These are phyloP conservation scores for Xerocomus potaroensis DNA, from an alignment of 768 basidiomycete genomes.

Conservation along the genomic window DNA sequence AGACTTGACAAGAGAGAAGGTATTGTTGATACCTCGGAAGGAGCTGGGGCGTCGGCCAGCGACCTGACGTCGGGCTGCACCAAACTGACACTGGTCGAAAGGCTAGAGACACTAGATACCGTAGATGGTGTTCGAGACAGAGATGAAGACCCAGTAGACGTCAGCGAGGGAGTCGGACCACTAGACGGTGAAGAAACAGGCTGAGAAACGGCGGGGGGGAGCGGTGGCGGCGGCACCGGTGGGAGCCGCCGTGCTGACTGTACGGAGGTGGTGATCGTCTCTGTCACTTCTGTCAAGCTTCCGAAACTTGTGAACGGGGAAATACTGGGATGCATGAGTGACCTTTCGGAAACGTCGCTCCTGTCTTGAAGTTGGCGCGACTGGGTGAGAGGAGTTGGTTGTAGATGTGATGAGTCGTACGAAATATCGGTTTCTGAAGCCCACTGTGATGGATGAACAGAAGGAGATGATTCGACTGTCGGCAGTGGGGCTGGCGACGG, in stretches of 20 bases:
- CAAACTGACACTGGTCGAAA: slow-evolving; percentile 37
- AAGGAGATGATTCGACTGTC: slow-evolving; percentile 35
- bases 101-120: slow-evolving; percentile 40
- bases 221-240: background rate
- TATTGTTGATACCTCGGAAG: slow-evolving; percentile 44
- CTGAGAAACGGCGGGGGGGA: slow-evolving; percentile 13
- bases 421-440: slow-evolving; percentile 61
- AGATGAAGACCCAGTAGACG: slow-evolving; percentile 27
- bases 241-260: slow-evolving; percentile 8
- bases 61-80: slow-evolving; percentile 29
- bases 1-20: slow-evolving; percentile 55
- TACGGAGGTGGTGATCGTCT: slow-evolving; percentile 27
- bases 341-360: slow-evolving; percentile 66
- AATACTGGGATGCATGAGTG: slow-evolving; percentile 62
- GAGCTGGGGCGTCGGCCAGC: slow-evolving; percentile 14
- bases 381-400: slow-evolving; percentile 62
- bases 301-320: slow-evolving; percentile 31
- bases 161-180: slow-evolving; percentile 30
- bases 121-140: slow-evolving; percentile 38
- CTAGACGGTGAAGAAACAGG: slow-evolving; percentile 32
- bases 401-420: slow-evolving; percentile 74
- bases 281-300: slow-evolving; percentile 34
- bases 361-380: slow-evolving; percentile 52
- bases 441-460: slow-evolving; percentile 48
- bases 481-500: slow-evolving; percentile 33